Conservation (phyloP, 2,329 filamentous ascomycete genomes). For the Ambrosiella cleistominuta region DNA sequence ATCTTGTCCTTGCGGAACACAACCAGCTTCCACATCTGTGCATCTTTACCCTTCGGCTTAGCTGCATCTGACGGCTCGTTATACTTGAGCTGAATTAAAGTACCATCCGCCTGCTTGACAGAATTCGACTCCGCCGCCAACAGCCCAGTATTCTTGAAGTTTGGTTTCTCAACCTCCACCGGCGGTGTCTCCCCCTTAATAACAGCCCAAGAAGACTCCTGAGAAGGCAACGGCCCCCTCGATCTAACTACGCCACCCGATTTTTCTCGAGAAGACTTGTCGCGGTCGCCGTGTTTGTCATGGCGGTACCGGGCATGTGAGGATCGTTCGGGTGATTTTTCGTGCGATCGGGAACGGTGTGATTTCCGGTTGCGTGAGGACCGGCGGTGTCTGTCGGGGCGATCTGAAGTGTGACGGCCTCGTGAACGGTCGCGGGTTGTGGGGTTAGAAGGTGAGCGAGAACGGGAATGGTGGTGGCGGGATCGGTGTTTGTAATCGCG, state of each 20-base stretch:
- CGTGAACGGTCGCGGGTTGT: neutral
- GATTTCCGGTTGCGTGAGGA: neutral
- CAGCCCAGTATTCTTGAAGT: slow-evolving; percentile 62
- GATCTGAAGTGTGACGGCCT: neutral
- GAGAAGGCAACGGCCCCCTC: slow-evolving; percentile 38
- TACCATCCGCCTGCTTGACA: slow-evolving; percentile 52
- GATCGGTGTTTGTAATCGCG: neutral
- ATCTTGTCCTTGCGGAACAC: slow-evolving; percentile 75
- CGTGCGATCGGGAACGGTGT: neutral
- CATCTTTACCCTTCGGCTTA: slow-evolving; percentile 51
- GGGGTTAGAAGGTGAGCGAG: neutral
- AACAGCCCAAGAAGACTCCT: slow-evolving; percentile 41
- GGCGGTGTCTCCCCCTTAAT: slow-evolving; percentile 27
- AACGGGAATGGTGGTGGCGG: slow-evolving; percentile 2
- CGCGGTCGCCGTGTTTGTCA: neutral
- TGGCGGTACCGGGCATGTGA: neutral
- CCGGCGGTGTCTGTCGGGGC: neutral
- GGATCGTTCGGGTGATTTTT: neutral
- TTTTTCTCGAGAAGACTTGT: neutral
- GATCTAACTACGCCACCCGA: neutral
- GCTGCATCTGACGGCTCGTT: slow-evolving; percentile 87
- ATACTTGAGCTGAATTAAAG: slow-evolving; percentile 74
- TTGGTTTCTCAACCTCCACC: slow-evolving; percentile 66
- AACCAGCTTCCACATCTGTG: slow-evolving; percentile 71
- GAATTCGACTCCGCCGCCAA: slow-evolving; percentile 78